Percentiles rank a stretch among this genome's conserved stretches.
Evolutionary conservation across 805 yeast genomes (phyloP).

Genomic region (Helenozyma baotianmanensis): DNA sequence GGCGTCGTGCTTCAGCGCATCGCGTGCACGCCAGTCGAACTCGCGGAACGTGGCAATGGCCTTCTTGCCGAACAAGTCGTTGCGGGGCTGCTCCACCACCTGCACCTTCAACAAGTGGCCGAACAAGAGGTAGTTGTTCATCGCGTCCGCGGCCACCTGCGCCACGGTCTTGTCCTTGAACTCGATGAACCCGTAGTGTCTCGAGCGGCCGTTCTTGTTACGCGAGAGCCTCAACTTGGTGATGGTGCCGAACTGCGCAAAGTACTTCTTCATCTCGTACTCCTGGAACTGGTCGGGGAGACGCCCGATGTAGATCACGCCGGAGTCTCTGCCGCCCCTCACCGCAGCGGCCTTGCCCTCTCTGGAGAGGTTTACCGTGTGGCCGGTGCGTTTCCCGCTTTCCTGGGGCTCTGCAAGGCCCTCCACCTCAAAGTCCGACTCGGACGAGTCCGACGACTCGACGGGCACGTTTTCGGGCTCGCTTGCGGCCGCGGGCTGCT

Average conservation of each 20-base stretch:
- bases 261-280: conserved; percentile 70
- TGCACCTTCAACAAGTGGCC: conserved; percentile 75
- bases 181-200: conserved; percentile 89
- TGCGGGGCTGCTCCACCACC: conserved; percentile 52
- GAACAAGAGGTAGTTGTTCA: conserved; percentile 88
- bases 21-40: conserved; percentile 12
- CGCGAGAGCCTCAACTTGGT: conserved; percentile 76
- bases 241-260: conserved; percentile 86
- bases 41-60: conserved; percentile 11
- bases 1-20: conserved; percentile 46
- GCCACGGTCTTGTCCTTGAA: conserved; percentile 75
- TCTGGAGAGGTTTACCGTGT: conserved; percentile 19
- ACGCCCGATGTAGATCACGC: conserved; percentile 85
- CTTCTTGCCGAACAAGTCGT: conserved; percentile 40
- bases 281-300: conserved; percentile 92
- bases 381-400: conserved; percentile 12
- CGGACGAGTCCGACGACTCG: no score
- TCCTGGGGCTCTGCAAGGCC: conserved; percentile 8
- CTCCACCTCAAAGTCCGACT: conserved; percentile 6
- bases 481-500: no score
- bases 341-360: conserved; percentile 20
- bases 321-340: conserved; percentile 31
- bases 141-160: conserved; percentile 84
- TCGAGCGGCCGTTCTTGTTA: conserved; percentile 86
- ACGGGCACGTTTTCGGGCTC: no score